Conservation (phyloP, 345 rosid genomes). For the Melastoma malabathricum region DNA sequence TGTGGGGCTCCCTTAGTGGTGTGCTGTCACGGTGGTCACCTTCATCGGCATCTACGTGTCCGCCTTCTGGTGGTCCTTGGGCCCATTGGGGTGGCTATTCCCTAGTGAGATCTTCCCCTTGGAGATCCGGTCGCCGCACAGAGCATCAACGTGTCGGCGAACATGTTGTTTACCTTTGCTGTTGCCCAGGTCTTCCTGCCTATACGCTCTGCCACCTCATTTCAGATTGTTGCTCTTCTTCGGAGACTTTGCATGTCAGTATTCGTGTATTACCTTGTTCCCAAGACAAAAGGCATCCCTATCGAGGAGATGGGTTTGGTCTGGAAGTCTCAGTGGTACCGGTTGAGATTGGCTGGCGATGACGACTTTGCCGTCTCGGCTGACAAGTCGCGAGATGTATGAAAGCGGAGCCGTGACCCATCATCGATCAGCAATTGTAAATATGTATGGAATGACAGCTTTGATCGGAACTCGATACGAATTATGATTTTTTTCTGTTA, state of each 20-base stretch:
- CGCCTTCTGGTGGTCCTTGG: conserved; percentile 93
- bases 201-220: conserved; percentile 70
- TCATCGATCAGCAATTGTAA: too few relatives aligned
- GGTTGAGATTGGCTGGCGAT: conserved; percentile 30
- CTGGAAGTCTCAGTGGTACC: conserved; percentile 51
- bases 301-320: conserved; percentile 53
- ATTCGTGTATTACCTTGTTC: conserved; percentile 35
- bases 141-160: conserved; percentile 64
- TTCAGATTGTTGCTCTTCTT: conserved; percentile 56
- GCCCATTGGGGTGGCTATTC: conserved; percentile 80
- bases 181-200: conserved; percentile 60
- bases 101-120: conserved; percentile 83
- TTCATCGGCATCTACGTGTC: conserved; percentile 64
- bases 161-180: conserved; percentile 64
- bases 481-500: too few relatives aligned
- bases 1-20: conserved; percentile 56
- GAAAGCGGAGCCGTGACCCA: too few relatives aligned
- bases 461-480: too few relatives aligned
- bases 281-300: conserved; percentile 58
- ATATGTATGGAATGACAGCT: too few relatives aligned
- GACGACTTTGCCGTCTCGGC: neutral
- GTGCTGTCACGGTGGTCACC: conserved; percentile 53
- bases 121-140: conserved; percentile 85
- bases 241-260: conserved; percentile 46
- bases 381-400: too few relatives aligned